Percentiles rank a stretch among this genome's conserved stretches.
phyloP scores from a whole-genome alignment of 2,329 filamentous ascomycete species.

The Fusarium ramigenum region DNA sequence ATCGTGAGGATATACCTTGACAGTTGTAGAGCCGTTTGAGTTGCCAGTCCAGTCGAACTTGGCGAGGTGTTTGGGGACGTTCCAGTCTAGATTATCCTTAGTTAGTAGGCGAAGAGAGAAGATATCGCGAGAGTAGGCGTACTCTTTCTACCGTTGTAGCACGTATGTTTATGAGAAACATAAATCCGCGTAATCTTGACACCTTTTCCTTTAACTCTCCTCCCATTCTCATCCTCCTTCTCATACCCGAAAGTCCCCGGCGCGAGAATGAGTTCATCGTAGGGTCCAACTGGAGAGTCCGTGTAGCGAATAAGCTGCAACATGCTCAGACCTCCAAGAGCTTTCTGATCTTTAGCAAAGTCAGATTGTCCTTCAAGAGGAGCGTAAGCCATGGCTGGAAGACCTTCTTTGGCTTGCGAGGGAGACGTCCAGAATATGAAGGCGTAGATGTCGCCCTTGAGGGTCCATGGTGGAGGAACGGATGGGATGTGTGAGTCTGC shows the following conservation, averaged over 20 bases:
- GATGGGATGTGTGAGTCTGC: conserved; percentile 28
- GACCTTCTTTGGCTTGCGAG: conserved; percentile 41
- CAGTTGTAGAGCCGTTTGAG: conserved; percentile 48
- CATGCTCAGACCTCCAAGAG: conserved; percentile 57
- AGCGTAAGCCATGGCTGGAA: conserved; percentile 54
- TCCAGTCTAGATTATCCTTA: conserved; percentile 55
- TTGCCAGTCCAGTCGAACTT: conserved; percentile 57
- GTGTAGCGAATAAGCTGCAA: conserved; percentile 62
- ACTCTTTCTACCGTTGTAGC: conserved; percentile 63
- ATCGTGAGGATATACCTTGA: conserved; percentile 59
- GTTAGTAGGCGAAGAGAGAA: neutral
- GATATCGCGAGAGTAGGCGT: neutral
- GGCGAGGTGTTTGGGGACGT: conserved; percentile 65
- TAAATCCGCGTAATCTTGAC: conserved; percentile 62
- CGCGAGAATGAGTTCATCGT: conserved; percentile 61
- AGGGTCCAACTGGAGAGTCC: conserved; percentile 61
- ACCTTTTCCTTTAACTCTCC: conserved; percentile 46
- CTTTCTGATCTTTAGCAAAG: conserved; percentile 50
- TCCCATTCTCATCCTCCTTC: conserved; percentile 47
- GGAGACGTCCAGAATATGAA: conserved; percentile 53
- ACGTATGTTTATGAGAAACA: conserved; percentile 61
- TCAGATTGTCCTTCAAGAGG: conserved; percentile 56
- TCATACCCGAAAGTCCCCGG: conserved; percentile 58
- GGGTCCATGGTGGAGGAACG: conserved; percentile 53
- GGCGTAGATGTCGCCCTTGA: conserved; percentile 56